Conservation (phyloP, 2,329 filamentous ascomycete species). For the Myriosclerotinia curreyana region DNA sequence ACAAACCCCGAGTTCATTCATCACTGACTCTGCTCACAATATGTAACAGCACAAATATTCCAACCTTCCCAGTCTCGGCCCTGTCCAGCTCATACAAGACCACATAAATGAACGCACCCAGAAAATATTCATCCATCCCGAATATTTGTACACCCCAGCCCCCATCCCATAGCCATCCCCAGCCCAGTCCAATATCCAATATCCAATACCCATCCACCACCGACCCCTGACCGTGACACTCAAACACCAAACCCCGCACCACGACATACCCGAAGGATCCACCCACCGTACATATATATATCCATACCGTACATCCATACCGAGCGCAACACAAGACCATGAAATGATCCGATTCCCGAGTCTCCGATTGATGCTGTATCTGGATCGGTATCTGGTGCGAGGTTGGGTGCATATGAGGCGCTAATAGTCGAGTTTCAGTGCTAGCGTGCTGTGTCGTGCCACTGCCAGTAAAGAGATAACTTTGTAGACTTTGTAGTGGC, state of each 20-base stretch:
- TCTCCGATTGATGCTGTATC: constrained; percentile 7
- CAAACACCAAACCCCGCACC: constrained; percentile 4
- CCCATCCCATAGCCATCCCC: not conserved
- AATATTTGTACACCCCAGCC: not conserved
- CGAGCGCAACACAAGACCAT: not conserved
- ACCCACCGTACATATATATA: not conserved
- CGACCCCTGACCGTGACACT: not conserved
- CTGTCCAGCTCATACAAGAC: constrained; percentile 16
- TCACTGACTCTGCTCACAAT: not conserved
- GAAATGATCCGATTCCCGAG: constrained; percentile 17
- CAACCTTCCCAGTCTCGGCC: not conserved
- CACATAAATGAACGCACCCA: not conserved
- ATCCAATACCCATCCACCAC: not conserved
- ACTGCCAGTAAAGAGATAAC: too few relatives aligned
- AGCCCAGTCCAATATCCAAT: too few relatives aligned
- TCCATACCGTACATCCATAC: not conserved
- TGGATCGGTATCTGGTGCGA: not conserved
- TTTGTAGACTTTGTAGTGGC: not conserved
- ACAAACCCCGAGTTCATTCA: not conserved
- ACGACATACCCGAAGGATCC: constrained; percentile 15
- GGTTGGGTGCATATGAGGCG: not conserved
- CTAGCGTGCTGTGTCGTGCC: too few relatives aligned
- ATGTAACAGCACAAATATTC: not conserved
- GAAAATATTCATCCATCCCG: constrained; percentile 7
- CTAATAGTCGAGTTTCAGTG: not conserved